Base-by-base conservation (phyloP, 129 eudicot genomes). In the Chrysanthemum lavandulifolium region DNA sequence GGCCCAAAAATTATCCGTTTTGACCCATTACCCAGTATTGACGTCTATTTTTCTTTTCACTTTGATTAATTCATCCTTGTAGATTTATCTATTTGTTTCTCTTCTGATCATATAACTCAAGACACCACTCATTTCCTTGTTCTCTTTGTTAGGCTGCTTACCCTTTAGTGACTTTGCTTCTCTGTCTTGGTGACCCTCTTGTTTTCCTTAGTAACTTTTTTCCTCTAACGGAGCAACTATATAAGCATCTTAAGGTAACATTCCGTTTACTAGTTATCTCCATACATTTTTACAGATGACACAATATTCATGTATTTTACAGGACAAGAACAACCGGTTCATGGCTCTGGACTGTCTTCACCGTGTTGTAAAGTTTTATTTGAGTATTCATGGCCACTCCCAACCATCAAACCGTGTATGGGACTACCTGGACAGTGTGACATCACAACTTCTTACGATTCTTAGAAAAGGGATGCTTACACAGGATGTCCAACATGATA, bases 391-490 rank as follows among this genome's bases (percentile, higher is more conserved):
- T 65, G 97, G 89, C 58, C 80, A 88, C 62, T 68, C 87, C 33
- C 97, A 92, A 73, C 91, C 94, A 48, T 83, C 96, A 77, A 83
- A 92, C 81, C 91, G 96, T 29, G 94, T 92, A 54, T 92, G 97
- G 96, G 97, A 92, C 78, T 92, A 92, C 81, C 88, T 92, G 14
- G 97, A 92, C 73, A 92, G 97, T 73, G 91, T 92, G 71, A 92
- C 97, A 8, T 73, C 96, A 19, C 97, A 92, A 67, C 89, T 92
- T 70, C 77, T 92, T 60, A 86, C 94, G 64, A 71, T 87, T 77
- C 77, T 92, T 12, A 86, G 87, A 78, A 92, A 85, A 77, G 96
- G 97, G 61, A 82, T 92, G 89, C 97, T 92, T 61, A 92, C 97
- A 25, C 96, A 92, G 67, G 96, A 92, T 82, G 88, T 77, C 59